Conservation (phyloP, 2,329 filamentous ascomycete genomes). For the Botrytis elliptica region DNA sequence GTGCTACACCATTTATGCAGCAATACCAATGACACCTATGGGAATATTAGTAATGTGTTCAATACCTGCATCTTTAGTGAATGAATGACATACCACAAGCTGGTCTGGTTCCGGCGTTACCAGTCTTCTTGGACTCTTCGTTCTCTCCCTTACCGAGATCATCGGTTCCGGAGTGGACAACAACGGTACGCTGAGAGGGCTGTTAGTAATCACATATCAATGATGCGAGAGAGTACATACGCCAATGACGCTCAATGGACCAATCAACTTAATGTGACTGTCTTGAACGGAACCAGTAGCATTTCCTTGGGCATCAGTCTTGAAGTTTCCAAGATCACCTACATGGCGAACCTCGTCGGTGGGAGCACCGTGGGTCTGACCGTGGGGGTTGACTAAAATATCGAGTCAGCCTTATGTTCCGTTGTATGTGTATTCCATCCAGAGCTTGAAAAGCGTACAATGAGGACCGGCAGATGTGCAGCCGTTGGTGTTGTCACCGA, state of each 20-base stretch:
- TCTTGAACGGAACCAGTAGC: constrained; percentile 78
- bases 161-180: constrained; percentile 92
- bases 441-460: constrained; percentile 58
- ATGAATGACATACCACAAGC: constrained; percentile 74
- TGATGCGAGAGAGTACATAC: constrained; percentile 48
- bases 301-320: constrained; percentile 91
- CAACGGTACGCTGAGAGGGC: constrained; percentile 73
- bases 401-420: constrained; percentile 23
- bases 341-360: constrained; percentile 84
- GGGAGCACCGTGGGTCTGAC: constrained; percentile 89
- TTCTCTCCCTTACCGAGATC: constrained; percentile 90
- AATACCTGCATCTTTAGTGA: background rate
- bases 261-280: constrained; percentile 90
- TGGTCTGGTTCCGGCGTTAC: constrained; percentile 89
- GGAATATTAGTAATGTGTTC: background rate
- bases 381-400: constrained; percentile 87
- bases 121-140: constrained; percentile 97
- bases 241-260: constrained; percentile 90
- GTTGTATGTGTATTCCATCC: background rate
- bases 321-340: constrained; percentile 95
- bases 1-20: constrained; percentile 53
- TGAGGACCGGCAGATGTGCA: constrained; percentile 98
- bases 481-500: constrained; percentile 99
- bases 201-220: constrained; percentile 30
- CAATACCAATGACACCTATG: constrained; percentile 83